These are phyloP conservation scores for Cruciata laevipes DNA, from an alignment of 257 asterid species.

Conservation along the genomic window DNA sequence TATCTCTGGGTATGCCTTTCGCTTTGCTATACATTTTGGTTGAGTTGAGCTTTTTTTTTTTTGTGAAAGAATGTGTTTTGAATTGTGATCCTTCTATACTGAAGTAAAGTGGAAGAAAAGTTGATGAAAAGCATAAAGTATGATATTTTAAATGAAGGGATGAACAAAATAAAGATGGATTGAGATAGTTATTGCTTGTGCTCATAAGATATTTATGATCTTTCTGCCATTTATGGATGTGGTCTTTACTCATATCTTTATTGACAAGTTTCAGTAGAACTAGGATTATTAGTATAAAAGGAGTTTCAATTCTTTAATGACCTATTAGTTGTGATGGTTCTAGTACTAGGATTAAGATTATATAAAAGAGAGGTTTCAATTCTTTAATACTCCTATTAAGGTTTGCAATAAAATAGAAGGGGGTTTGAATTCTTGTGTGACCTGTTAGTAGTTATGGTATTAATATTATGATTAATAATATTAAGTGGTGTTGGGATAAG, in stretches of 20 bases:
- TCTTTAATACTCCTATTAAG: no score
- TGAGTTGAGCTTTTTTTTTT: not conserved
- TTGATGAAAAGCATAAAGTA: no score
- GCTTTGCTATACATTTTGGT: no score
- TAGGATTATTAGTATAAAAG: not conserved
- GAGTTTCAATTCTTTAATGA: no score
- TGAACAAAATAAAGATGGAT: not conserved
- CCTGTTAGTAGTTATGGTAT: not conserved
- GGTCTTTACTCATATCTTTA: not conserved
- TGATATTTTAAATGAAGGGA: no score
- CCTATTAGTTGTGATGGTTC: no score
- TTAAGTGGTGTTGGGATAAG: not conserved
- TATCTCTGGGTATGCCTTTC: conserved; percentile 66
- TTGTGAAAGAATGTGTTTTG: not conserved
- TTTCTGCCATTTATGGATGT: no score
- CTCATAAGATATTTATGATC: not conserved
- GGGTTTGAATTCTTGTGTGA: not conserved
- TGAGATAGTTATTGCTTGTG: not conserved
- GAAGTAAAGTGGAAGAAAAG: no score
- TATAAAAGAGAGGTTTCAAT: no score
- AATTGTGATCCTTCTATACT: no score
- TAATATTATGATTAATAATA: not conserved
- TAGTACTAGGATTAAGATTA: not conserved
- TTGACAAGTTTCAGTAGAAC: not conserved
- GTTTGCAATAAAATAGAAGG: no score